phyloP scores from a whole-genome alignment of 768 basidiomycete genomes.

The Suillus brevipes region DNA sequence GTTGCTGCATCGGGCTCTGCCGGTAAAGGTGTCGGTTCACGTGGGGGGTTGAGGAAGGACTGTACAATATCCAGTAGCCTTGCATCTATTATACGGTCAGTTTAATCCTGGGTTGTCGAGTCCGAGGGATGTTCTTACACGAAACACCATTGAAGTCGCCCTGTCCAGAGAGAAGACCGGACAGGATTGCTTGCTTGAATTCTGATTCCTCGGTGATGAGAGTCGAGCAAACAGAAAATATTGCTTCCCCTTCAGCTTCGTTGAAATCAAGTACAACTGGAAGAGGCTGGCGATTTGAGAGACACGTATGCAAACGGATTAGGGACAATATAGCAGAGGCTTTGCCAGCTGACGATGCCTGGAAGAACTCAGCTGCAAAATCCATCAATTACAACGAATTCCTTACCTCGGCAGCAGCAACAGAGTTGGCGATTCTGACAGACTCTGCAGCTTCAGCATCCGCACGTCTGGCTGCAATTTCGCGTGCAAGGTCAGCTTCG shows the following conservation, averaged over 20 bases:
- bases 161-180: constrained; percentile 54
- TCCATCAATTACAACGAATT: not conserved
- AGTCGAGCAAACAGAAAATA: constrained; percentile 52
- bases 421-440: constrained; percentile 52
- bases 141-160: constrained; percentile 63
- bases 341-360: constrained; percentile 48
- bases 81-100: constrained; percentile 45
- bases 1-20: constrained; percentile 29
- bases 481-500: constrained; percentile 62
- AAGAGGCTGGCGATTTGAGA: constrained; percentile 47
- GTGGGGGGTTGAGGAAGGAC: constrained; percentile 50
- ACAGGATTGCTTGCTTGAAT: constrained; percentile 49
- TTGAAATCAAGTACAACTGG: constrained; percentile 44
- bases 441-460: constrained; percentile 60
- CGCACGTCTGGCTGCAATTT: constrained; percentile 52
- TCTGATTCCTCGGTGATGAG: constrained; percentile 59
- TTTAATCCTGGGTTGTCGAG: constrained; percentile 6
- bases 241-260: constrained; percentile 52
- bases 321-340: constrained; percentile 56
- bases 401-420: constrained; percentile 60
- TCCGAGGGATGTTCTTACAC: constrained; percentile 46
- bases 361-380: constrained; percentile 3
- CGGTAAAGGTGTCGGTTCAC: constrained; percentile 34
- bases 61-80: constrained; percentile 60
- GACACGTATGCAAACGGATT: constrained; percentile 54